Evolutionary conservation across 2,329 filamentous ascomycete genomes (phyloP), one percentile per base, ranked within the genome.

Genomic region (Ascochyta viciae-villosae): DNA sequence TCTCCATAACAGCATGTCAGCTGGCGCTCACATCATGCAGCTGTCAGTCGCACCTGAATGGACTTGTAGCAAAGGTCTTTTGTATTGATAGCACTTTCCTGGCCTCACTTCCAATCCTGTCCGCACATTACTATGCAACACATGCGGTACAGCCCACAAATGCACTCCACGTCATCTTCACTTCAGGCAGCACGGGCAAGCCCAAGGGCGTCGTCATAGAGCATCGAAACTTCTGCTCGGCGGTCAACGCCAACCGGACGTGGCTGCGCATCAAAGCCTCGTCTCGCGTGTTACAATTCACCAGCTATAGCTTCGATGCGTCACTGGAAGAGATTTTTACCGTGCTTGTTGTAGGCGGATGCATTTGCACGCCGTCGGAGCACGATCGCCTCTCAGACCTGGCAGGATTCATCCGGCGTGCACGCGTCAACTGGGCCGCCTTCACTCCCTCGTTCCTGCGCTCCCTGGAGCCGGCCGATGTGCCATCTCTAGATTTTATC

Each of bases 221-320:
- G 9, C 37, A 40, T 8, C n/a, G 37, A 6, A 35, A 35, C 33
- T 8, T 29, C 19, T 19, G 19, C 19, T 19, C 2, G 19, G 27
- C 27, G 10, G 27, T 29, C 3, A 12, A 7, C 27, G 10, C 27
- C 7, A 12, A 12, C 27, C 7, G 7, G 27, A 29, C 27, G 27
- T 12, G 7, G 7, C 10, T 29, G 27, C 7, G 27, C 7, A 7
- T 12, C 10, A 13, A 35, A 6, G 80, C 81, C 10, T 83, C 82
- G 53, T 24, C 39, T 4, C 2, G 19, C 19, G 19, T 19, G 19
- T 61, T 76, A 12, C 71, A 76, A 34, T 75, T 72, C 47, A 63
- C 70, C 0, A 64, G 80, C 1, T 83, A 83, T 57, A 81, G 79
- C 16, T 83, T 83, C 58, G 82, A 83, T 54, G 80, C 2, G 33